phyloP scores from a whole-genome alignment of 805 yeast species.

The Priceomyces carsonii region DNA sequence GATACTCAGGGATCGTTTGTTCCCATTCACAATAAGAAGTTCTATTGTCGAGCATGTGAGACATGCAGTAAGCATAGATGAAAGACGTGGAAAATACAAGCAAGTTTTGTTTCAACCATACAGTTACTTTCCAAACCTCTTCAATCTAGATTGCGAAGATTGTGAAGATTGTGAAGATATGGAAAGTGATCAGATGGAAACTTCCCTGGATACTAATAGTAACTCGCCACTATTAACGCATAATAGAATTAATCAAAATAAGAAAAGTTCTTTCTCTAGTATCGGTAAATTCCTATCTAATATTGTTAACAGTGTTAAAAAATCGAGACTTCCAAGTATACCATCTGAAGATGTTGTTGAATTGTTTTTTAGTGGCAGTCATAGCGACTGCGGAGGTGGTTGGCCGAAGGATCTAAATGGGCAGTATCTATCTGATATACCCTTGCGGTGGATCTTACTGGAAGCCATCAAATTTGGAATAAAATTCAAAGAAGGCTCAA shows the following conservation, averaged over 20 bases:
- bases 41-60: conserved; percentile 57
- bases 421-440: conserved; percentile 46
- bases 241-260: too few species aligned
- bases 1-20: conserved; percentile 52
- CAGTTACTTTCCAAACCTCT: conserved; percentile 30
- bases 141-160: conserved; percentile 13
- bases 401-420: conserved; percentile 52
- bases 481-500: conserved; percentile 38
- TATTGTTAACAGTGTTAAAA: background rate
- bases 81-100: conserved; percentile 62
- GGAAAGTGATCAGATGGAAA: background rate
- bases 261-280: conserved; percentile 3
- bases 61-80: conserved; percentile 70
- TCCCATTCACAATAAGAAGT: conserved; percentile 56
- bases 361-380: conserved; percentile 70
- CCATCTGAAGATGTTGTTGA: conserved; percentile 43
- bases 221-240: background rate
- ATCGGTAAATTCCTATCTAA: background rate
- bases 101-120: conserved; percentile 53
- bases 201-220: background rate
- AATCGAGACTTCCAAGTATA: conserved; percentile 4
- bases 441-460: conserved; percentile 62
- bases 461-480: conserved; percentile 56
- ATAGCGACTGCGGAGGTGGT: conserved; percentile 71
- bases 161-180: conserved; percentile 6